A percentile compares a stretch with the other conserved stretches of the same genome.
These are phyloP conservation scores for Lentinula boryana DNA, from an alignment of 768 basidiomycete species.

Conservation along the genomic window DNA sequence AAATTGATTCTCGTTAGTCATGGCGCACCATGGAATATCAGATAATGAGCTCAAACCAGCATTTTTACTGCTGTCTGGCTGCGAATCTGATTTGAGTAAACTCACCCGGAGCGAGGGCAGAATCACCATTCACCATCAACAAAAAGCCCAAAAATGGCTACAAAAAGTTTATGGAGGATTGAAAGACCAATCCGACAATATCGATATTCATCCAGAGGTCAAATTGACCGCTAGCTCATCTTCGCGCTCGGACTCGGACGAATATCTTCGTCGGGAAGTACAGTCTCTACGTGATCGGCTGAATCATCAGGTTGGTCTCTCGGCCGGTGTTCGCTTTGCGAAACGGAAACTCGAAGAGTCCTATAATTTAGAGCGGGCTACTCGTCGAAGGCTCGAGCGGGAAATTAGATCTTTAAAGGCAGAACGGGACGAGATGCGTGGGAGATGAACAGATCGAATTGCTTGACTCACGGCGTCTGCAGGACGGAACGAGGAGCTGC, in stretches of 20 bases:
- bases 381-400: slow-evolving; percentile 29
- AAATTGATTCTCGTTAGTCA: slow-evolving; percentile 23
- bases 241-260: slow-evolving; percentile 3
- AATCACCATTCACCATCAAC: slow-evolving; percentile 29
- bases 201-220: neutral
- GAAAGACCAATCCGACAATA: neutral
- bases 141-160: slow-evolving; percentile 36
- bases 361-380: slow-evolving; percentile 23
- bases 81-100: slow-evolving; percentile 42
- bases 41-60: slow-evolving; percentile 40
- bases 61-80: slow-evolving; percentile 47
- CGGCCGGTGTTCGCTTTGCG: slow-evolving; percentile 25
- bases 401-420: slow-evolving; percentile 25
- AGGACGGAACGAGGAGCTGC: neutral
- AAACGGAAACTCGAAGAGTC: slow-evolving; percentile 44
- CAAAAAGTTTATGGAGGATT: slow-evolving; percentile 40
- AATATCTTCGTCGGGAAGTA: slow-evolving; percentile 29
- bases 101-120: slow-evolving; percentile 17
- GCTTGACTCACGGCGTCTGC: slow-evolving; percentile 26
- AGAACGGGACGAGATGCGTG: slow-evolving; percentile 23
- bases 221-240: neutral
- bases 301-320: slow-evolving; percentile 16
- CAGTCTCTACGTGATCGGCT: slow-evolving; percentile 30
- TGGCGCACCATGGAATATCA: slow-evolving; percentile 28
- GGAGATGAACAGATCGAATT: slow-evolving; percentile 20